These are phyloP conservation scores for Xylaria sp. DNA, from an alignment of 2,329 filamentous ascomycete species.

Conservation along the genomic window DNA sequence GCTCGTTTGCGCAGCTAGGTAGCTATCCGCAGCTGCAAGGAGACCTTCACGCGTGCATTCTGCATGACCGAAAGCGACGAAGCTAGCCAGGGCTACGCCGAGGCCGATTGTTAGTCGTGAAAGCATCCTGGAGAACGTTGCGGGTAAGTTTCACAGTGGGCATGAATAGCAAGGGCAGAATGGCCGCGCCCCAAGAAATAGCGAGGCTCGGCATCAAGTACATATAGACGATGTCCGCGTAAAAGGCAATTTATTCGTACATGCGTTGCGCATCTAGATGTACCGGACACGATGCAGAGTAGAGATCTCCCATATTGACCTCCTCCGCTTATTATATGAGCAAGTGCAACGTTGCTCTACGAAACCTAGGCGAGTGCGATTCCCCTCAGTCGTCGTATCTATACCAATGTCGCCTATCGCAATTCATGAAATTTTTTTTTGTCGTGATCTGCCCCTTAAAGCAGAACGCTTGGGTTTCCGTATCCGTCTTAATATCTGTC, in stretches of 20 bases:
- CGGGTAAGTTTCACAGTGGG: background rate
- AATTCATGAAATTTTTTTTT: background rate
- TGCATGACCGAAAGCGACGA: constrained; percentile 28
- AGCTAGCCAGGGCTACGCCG: constrained; percentile 15
- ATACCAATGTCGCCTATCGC: background rate
- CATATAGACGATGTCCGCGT: constrained; percentile 26
- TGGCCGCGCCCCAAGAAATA: background rate
- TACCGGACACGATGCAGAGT: constrained; percentile 39
- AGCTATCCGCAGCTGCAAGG: constrained; percentile 44
- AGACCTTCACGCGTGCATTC: constrained; percentile 46
- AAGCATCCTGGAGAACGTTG: constrained; percentile 11
- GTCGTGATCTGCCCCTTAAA: background rate
- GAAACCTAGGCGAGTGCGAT: background rate
- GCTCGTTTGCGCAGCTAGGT: constrained; percentile 43
- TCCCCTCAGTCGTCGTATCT: background rate
- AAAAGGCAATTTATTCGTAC: background rate
- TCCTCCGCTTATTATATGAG: constrained; percentile 38
- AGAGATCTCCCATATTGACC: constrained; percentile 38
- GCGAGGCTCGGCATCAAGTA: constrained; percentile 25
- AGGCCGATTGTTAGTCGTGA: constrained; percentile 18
- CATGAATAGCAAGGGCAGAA: background rate
- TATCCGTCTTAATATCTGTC: background rate
- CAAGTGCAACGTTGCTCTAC: constrained; percentile 32
- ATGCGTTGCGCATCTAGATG: constrained; percentile 19
- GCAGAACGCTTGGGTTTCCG: background rate